phyloP scores from a whole-genome alignment of 257 asterid species.

The Jacaranda mimosifolia region DNA sequence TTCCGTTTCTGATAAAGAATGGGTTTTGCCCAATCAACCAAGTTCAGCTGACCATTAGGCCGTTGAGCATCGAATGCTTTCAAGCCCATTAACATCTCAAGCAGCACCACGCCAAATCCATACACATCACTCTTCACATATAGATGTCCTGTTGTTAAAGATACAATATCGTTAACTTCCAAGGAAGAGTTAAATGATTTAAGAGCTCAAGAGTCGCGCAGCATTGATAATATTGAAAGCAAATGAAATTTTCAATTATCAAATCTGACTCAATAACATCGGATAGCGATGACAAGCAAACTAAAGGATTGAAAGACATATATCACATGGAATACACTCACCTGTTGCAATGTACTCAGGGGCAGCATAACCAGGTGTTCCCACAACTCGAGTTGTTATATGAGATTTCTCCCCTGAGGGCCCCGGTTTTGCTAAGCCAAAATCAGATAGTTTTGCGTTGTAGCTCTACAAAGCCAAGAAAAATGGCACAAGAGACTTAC shows the following conservation, averaged over 20 bases:
- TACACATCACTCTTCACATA: slow-evolving; percentile 70
- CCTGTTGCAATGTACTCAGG: slow-evolving; percentile 69
- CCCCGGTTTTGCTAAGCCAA: slow-evolving; percentile 65
- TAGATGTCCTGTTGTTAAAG: slow-evolving; percentile 53
- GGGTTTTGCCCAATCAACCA: slow-evolving; percentile 57
- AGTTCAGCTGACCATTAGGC: slow-evolving; percentile 46
- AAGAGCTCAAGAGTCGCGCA: neutral
- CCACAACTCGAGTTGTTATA: slow-evolving; percentile 69
- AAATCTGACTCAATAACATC: no score
- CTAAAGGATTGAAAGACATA: no score
- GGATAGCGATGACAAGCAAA: no score
- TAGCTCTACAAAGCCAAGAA: slow-evolving; percentile 50
- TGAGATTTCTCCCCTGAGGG: slow-evolving; percentile 62
- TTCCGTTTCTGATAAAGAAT: slow-evolving; percentile 48
- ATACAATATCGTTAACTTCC: neutral
- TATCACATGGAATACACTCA: slow-evolving; percentile 16
- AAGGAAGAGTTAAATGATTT: neutral
- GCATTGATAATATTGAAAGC: neutral
- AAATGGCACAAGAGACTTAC: neutral
- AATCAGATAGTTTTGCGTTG: slow-evolving; percentile 66
- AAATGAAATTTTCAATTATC: no score
- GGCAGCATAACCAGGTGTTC: slow-evolving; percentile 67
- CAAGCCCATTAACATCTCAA: slow-evolving; percentile 62
- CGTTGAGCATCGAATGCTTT: slow-evolving; percentile 55
- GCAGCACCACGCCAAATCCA: slow-evolving; percentile 73